phyloP scores from a whole-genome alignment of 176 grass and related monocot genomes.

The Echinochloa phyllopogon region DNA sequence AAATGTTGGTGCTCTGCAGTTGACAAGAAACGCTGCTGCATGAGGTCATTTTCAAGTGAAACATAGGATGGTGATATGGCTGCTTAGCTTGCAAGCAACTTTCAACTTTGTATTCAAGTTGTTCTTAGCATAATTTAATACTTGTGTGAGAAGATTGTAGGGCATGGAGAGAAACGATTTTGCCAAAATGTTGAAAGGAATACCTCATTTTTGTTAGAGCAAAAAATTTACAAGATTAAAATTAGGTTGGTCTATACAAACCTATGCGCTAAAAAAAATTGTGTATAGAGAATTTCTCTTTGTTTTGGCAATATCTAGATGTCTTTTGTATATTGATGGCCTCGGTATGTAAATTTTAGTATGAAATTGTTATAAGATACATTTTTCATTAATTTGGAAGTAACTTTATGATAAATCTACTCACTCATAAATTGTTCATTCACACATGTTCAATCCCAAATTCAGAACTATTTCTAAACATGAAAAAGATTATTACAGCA shows the following conservation, averaged over 20 bases:
- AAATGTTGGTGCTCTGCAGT: neutral
- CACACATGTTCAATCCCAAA: neutral
- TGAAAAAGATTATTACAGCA: neutral
- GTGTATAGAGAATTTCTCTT: too few species aligned
- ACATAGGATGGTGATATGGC: neutral
- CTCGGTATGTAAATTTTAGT: too few species aligned
- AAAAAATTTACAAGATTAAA: too few species aligned
- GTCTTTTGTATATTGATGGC: too few species aligned
- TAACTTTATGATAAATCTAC: neutral
- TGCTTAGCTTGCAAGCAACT: conserved; percentile 23
- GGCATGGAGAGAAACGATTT: neutral
- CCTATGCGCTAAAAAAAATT: too few species aligned
- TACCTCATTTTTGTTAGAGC: neutral
- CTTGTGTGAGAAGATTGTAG: neutral
- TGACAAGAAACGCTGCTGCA: neutral
- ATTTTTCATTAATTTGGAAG: neutral
- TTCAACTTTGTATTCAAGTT: neutral
- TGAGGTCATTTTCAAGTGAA: neutral
- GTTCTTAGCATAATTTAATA: neutral
- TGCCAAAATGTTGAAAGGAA: neutral
- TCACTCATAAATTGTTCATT: neutral
- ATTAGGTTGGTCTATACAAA: too few species aligned
- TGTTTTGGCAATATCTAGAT: too few species aligned
- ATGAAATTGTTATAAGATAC: too few species aligned
- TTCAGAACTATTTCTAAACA: neutral